phyloP scores from a whole-genome alignment of 148 eudicot genomes.

The Rhododendron vialii region DNA sequence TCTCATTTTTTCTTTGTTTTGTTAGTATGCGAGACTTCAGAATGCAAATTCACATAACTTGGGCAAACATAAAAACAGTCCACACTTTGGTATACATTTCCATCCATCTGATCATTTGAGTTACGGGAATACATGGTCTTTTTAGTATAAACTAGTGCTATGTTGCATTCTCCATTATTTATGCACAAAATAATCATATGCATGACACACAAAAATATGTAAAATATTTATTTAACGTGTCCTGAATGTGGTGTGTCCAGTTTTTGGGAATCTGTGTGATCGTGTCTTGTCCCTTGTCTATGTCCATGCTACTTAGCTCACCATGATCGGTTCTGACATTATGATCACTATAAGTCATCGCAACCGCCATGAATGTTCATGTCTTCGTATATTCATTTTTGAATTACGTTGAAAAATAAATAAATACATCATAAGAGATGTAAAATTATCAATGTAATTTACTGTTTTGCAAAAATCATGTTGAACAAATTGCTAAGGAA shows the following conservation, averaged over 20 bases:
- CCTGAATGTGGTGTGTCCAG: background rate
- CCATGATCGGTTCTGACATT: too few species aligned
- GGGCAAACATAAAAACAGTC: background rate
- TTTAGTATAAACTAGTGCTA: background rate
- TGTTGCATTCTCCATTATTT: background rate
- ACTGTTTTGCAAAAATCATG: background rate
- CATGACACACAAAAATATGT: background rate
- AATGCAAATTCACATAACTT: background rate
- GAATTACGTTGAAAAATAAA: too few species aligned
- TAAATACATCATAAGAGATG: too few species aligned
- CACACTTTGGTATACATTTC: background rate
- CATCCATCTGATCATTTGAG: background rate
- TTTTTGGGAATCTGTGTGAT: too few species aligned
- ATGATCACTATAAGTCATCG: background rate
- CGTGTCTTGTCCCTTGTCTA: too few species aligned
- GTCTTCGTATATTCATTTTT: too few species aligned
- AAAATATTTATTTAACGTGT: background rate
- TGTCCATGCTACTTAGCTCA: too few species aligned
- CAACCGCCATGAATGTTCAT: background rate
- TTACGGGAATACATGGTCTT: background rate
- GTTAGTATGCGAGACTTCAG: background rate
- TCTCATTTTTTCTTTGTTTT: background rate
- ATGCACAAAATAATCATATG: background rate
- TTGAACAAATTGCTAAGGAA: background rate
- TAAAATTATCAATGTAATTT: too few species aligned